Base-by-base conservation (phyloP, 257 asterid species). In the Verbascum thapsus region DNA sequence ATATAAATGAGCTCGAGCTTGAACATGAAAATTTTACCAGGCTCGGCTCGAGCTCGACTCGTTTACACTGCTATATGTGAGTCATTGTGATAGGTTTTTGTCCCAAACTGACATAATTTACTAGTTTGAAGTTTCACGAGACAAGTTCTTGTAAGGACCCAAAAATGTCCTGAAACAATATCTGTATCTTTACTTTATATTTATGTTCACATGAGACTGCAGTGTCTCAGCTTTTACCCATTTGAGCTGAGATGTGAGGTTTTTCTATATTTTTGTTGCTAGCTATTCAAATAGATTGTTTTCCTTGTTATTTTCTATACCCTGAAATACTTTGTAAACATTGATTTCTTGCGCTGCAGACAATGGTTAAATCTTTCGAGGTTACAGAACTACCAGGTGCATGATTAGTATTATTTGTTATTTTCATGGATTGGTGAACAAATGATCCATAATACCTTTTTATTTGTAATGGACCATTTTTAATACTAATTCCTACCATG, bases 331-430 rank as follows among this genome's bases (percentile, higher is more conserved):
- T 7, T 63, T 61, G 13, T 48, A 37, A 71, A 72, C 55, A 54
- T 39, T 63, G 54, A 22, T 80, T 60, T 72, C 58, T 67, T 42
- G 20, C 72, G 68, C 63, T 87, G 90, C 94, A 94, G 99, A 78
- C 85, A 39, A 81, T 84, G 96, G 88, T 73, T 44, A 84, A 90
- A 74, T 94, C 99, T 63, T 94, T 94, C 40, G 99, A 94, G 80
- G 96, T 71, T 69, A 85, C 96, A 19, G 99, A 94, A 66, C 77
- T 90, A 49, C 99, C 99, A 94, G 99, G 99, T 94, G 75, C 74
- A 45, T 43, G 62, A 76, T 44, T 63, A 38, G 52, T 67, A 71
- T 49, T 41, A 18, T 38, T 30, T 47, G 51, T 43, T 58, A 11
- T 64, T 63, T 52, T 8, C 64, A 63, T 64, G 18, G 48, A 30